Base-by-base conservation (phyloP, 352 stramenopile genomes). In the Globisporangium uncinulatum region DNA sequence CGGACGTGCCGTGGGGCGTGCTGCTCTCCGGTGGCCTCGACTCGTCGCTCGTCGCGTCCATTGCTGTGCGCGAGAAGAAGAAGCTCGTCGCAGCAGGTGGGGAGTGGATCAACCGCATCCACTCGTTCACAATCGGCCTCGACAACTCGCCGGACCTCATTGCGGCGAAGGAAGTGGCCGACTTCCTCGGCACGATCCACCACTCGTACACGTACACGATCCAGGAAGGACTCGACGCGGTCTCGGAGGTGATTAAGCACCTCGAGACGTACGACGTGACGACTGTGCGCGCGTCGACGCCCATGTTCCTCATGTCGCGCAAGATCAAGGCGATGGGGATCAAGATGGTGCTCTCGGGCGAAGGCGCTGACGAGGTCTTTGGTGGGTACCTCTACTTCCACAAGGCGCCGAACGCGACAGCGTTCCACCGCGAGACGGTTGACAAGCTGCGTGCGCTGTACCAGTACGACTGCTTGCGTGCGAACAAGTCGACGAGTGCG, bases 321-420 rank as follows among this genome's bases (percentile, higher is more conserved):
- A 99, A 99, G 85, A 99, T 99, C 72, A 99, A 99, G 80, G 97
- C 97, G 50, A 98, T 99, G 94, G 97, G 97, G 47, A 98, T 99
- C 66, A 99, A 99, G 79, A 99, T 99, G 97, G 97, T 99, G 53
- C 76, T 99, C 21, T 97, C 82, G 19, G 97, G 97, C 19, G 97
- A 99, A 75, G 97, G 97, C 36, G 96, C 96, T 8, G 97, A 99
- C 67, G 97, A 99, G 66, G 87, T 99, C 6, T 98, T 99, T 64
- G 97, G 94, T 31, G 97, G 97, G 21, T 99, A 99, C 76, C 74
- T 99, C 41, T 99, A 99, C 86, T 99, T 99, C 86, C 96, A 99
- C 83, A 99, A 99, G 83, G 95, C 95, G 19, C 97, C 97, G 34
- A 98, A 97, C 70, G 79, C 82, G 42, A 71, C 80, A 57, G 80